Percentiles rank a stretch among this genome's conserved stretches.
Conservation (phyloP, 441 rosid genomes). For the Aquilaria agallochum region DNA sequence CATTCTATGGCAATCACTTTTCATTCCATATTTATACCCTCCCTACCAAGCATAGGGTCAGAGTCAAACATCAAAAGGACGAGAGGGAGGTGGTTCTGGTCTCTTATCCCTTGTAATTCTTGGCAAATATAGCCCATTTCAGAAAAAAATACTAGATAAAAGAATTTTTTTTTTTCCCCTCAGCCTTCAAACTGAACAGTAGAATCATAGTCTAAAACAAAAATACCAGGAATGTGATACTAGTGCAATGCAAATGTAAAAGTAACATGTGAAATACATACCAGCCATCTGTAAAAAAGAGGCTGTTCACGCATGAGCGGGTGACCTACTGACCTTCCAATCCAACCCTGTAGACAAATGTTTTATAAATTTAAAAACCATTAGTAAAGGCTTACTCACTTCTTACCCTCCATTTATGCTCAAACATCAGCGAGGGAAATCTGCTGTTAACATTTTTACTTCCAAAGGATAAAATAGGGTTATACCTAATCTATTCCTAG, state of each 20-base stretch:
- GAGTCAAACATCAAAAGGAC: no score
- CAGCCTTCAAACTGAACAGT: neutral
- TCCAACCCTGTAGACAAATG: constrained; percentile 15
- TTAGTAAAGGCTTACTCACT: neutral
- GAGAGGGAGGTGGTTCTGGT: no score
- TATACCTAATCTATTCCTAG: neutral
- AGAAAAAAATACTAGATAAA: neutral
- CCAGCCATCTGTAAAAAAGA: constrained; percentile 27
- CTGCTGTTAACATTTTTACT: no score
- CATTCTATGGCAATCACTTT: no score
- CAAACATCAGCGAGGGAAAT: no score
- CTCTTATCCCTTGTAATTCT: neutral
- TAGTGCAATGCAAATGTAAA: neutral
- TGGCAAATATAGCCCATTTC: neutral
- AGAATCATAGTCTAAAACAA: neutral
- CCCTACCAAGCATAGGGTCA: no score
- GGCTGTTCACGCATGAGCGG: constrained; percentile 31
- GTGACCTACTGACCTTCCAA: constrained; percentile 30
- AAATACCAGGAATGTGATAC: no score
- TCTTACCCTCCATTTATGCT: no score
- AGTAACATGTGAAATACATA: constrained; percentile 14
- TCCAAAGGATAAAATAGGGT: neutral
- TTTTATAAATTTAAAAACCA: neutral
- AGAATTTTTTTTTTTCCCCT: neutral
- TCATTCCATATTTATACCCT: no score